A percentile compares a stretch with the other conserved stretches of the same genome.
These are phyloP conservation scores for Croton laevigatus DNA, from an alignment of 441 rosid genomes.

Conservation along the genomic window DNA sequence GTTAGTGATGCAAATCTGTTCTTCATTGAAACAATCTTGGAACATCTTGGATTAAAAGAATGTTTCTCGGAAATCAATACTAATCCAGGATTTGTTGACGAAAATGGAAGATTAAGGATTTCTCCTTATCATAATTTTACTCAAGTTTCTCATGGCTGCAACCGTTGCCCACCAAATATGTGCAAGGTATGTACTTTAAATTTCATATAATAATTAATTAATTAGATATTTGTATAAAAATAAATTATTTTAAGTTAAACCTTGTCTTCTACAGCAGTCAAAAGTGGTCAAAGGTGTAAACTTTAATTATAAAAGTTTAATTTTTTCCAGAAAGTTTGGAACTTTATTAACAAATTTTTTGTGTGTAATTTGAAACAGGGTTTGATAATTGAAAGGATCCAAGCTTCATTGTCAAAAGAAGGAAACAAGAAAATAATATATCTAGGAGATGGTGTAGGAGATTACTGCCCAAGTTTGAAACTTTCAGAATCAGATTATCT, in stretches of 20 bases:
- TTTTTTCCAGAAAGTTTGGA: constrained; percentile 18
- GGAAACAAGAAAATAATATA: constrained; percentile 55
- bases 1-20: constrained; percentile 81
- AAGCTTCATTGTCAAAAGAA: constrained; percentile 39
- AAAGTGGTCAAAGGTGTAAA: too few relatives aligned
- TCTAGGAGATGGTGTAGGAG: constrained; percentile 79
- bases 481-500: constrained; percentile 52
- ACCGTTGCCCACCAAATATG: constrained; percentile 52
- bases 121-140: constrained; percentile 60
- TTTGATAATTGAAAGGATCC: constrained; percentile 55
- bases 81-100: constrained; percentile 57
- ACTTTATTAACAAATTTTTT: not conserved
- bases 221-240: not conserved
- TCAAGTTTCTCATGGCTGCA: constrained; percentile 57
- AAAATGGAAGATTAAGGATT: constrained; percentile 48
- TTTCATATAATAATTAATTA: not conserved
- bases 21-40: constrained; percentile 68
- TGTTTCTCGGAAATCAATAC: constrained; percentile 68
- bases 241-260: too few relatives aligned
- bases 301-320: not conserved
- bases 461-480: constrained; percentile 74
- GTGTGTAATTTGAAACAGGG: constrained; percentile 34
- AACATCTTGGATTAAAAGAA: constrained; percentile 54
- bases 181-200: constrained; percentile 40
- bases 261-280: too few relatives aligned